Conservation (phyloP, 2,329 filamentous ascomycete genomes). For the Ceratocystis smalleyi region DNA sequence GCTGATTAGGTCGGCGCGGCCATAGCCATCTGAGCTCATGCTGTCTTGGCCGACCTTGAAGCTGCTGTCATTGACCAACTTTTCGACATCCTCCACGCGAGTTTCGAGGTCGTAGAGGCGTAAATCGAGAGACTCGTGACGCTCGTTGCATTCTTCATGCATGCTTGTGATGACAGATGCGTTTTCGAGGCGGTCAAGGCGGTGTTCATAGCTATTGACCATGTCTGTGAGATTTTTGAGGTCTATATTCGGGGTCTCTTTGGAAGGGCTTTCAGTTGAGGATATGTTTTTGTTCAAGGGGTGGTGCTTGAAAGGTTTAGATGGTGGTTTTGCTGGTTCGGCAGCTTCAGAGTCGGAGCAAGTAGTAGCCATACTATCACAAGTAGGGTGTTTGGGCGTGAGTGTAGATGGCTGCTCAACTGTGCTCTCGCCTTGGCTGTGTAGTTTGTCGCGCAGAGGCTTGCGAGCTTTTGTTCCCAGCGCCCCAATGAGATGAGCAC, state of each 20-base stretch:
- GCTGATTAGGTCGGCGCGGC: constrained; percentile 32
- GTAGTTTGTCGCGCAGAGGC: constrained; percentile 22
- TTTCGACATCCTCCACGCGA: constrained; percentile 42
- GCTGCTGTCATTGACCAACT: constrained; percentile 27
- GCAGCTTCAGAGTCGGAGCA: constrained; percentile 18
- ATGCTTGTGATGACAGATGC: constrained; percentile 45
- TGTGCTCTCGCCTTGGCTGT: not conserved
- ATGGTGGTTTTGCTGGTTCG: not conserved
- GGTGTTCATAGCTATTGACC: constrained; percentile 45
- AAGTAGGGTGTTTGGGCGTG: not conserved
- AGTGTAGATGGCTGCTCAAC: not conserved
- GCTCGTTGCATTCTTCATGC: constrained; percentile 55
- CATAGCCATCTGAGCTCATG: constrained; percentile 30
- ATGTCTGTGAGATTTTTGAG: constrained; percentile 35
- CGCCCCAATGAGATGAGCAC: constrained; percentile 37
- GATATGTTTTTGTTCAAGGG: not conserved
- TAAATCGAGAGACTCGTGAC: constrained; percentile 49
- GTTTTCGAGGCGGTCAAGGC: constrained; percentile 54
- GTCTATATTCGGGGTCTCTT: constrained; percentile 22
- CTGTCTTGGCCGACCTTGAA: constrained; percentile 26
- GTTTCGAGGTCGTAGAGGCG: constrained; percentile 55
- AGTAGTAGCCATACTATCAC: constrained; percentile 17
- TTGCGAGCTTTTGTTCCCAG: constrained; percentile 23
- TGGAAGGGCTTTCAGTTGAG: not conserved
- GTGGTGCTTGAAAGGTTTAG: not conserved